Conservation (phyloP, 1,284 basidiomycete genomes). For the Abortiporus biennis region DNA sequence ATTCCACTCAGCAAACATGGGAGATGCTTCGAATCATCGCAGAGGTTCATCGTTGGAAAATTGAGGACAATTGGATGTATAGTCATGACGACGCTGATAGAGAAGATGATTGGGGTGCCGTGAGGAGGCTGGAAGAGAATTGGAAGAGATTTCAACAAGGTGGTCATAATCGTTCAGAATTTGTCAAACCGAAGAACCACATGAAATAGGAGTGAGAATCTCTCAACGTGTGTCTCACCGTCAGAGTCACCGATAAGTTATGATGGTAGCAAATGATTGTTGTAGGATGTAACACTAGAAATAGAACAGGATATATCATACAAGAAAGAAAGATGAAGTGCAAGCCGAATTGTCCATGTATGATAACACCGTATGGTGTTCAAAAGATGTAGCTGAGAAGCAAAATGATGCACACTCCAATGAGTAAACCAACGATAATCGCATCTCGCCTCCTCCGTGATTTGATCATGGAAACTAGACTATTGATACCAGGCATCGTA, state of each 20-base stretch:
- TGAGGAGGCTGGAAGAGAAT: conserved; percentile 58
- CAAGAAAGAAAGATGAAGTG: neutral
- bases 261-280: no score
- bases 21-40: conserved; percentile 62
- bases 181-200: neutral
- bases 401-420: conserved; percentile 79
- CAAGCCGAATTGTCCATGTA: neutral
- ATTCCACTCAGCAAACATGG: conserved; percentile 55
- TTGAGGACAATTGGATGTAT: conserved; percentile 53
- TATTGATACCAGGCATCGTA: conserved; percentile 92
- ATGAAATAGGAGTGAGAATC: no score
- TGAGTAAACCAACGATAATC: conserved; percentile 82
- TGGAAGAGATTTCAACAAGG: conserved; percentile 50
- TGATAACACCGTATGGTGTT: neutral
- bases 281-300: neutral
- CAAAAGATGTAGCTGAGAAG: conserved; percentile 69
- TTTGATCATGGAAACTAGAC: conserved; percentile 88
- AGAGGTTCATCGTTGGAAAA: conserved; percentile 55
- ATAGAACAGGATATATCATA: neutral
- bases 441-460: conserved; percentile 86
- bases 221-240: no score
- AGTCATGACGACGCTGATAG: conserved; percentile 27
- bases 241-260: no score
- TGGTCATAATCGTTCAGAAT: no score
- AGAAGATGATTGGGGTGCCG: conserved; percentile 48